Evolutionary conservation across 1,139 yeast genomes (phyloP), one percentile per base, ranked within the genome.

Genomic region (Zygoascus sp.): DNA sequence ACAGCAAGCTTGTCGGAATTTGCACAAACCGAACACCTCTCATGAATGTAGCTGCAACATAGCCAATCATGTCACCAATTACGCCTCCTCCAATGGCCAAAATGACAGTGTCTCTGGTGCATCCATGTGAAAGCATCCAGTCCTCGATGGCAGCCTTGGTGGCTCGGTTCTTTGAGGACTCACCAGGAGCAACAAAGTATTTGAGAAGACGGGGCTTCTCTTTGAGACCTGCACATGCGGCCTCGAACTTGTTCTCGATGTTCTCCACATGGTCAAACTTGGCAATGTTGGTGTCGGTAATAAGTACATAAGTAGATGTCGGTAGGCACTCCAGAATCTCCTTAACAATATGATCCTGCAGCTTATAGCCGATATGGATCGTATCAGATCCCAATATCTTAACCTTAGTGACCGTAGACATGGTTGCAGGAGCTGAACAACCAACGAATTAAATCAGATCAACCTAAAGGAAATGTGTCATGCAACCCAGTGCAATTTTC

Each of bases 1-100:
- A 83, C 56, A 94, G 74, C 57, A 94, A 72, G 40, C 95, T 85
- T 3, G 98, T 92, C 44, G 99, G 99, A 32, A 94, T 77, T 67
- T 94, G 99, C 38, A 89, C 82, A 51, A 89, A 87, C 54, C 96
- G 77, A 15, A 94, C 96, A 47, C 99, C 99, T 65, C 99, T 79
- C 99, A 94, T 94, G 66, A 92, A 94, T 4, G 98, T 92, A 23
- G 98, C 95, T 16, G 98, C 98, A 43, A 92, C 97, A 64, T 82
- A 94, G 4, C 99, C 99, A 59, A 92, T 87, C 98, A 94, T 92
- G 63, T 94, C 99, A 49, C 99, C 99, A 68, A 94, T 90, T 46
- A 94, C 95, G 58, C 99, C 99, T 54, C 99, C 99, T 51, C 98
- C 99, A 51, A 94, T 80, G 3, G 99, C 99, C 49, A 94, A 69